Conservation (phyloP, 2,329 filamentous ascomycete genomes). For the Fusarium sp. region DNA sequence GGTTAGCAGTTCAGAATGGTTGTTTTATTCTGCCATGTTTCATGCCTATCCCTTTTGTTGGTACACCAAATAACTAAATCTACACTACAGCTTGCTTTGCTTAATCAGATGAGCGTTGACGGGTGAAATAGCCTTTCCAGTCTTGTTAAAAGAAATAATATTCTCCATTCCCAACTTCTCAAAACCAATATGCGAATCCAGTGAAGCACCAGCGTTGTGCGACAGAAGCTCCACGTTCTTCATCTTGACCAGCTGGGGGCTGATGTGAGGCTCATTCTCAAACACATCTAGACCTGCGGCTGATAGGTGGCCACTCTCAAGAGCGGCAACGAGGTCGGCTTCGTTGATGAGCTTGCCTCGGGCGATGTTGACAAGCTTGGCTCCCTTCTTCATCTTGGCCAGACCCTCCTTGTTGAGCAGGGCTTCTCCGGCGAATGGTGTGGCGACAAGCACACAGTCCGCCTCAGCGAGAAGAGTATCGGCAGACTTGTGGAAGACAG, state of each 20-base stretch:
- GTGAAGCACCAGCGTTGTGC: slow-evolving; percentile 39
- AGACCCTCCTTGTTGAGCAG: slow-evolving; percentile 64
- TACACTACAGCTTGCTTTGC: slow-evolving; percentile 39
- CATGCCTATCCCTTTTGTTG: background rate
- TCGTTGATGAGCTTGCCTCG: slow-evolving; percentile 79
- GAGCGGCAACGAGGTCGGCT: slow-evolving; percentile 72
- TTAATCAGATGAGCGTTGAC: slow-evolving; percentile 42
- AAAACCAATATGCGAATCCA: slow-evolving; percentile 41
- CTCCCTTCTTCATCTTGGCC: slow-evolving; percentile 75
- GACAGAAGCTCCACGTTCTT: slow-evolving; percentile 42
- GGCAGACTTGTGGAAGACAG: slow-evolving; percentile 34
- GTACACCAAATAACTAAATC: background rate
- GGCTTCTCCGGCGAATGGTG: slow-evolving; percentile 37
- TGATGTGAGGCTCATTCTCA: slow-evolving; percentile 71
- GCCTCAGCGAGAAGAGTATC: slow-evolving; percentile 39
- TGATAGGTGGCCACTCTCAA: slow-evolving; percentile 70
- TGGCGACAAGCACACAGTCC: slow-evolving; percentile 40
- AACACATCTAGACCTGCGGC: slow-evolving; percentile 77
- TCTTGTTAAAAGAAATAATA: slow-evolving; percentile 34
- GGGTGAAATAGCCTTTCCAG: slow-evolving; percentile 39
- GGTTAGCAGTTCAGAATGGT: background rate
- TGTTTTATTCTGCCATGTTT: background rate
- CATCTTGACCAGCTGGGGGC: slow-evolving; percentile 40
- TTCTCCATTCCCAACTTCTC: slow-evolving; percentile 42
- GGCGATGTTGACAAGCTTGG: slow-evolving; percentile 77